Percentiles rank a stretch among this genome's conserved stretches.
These are phyloP conservation scores for Sequoia sempervirens DNA, from an alignment of 75 land plant species.

Conservation along the genomic window DNA sequence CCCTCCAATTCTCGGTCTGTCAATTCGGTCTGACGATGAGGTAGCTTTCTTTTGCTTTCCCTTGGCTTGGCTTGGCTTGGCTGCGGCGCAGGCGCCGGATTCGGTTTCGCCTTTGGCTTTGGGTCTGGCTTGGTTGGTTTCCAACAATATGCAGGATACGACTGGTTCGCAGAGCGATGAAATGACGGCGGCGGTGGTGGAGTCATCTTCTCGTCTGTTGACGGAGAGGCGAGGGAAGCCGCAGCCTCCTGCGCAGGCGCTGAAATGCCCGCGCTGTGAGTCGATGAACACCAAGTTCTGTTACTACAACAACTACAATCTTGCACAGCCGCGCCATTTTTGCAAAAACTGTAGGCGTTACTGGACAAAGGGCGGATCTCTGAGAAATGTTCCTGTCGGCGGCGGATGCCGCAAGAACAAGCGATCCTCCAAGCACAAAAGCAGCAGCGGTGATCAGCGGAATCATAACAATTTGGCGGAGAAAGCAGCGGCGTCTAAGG, in stretches of 20 bases:
- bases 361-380: constrained; percentile 21
- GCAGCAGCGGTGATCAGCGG: background rate
- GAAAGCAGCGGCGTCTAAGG: background rate
- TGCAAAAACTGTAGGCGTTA: constrained; percentile 13
- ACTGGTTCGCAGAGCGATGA: background rate
- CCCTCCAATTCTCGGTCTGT: background rate
- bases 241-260: background rate
- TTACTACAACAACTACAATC: constrained; percentile 15
- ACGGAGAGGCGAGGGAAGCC: background rate
- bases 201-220: background rate
- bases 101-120: background rate
- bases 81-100: no score
- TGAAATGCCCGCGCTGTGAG: constrained; percentile 17
- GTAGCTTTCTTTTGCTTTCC: no score
- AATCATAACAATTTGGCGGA: background rate
- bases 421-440: constrained; percentile 8
- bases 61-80: no score
- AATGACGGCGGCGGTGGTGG: background rate
- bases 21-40: background rate
- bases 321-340: constrained; percentile 10
- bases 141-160: background rate
- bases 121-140: background rate
- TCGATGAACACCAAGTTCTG: constrained; percentile 15
- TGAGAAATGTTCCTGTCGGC: constrained; percentile 23
- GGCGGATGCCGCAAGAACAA: constrained; percentile 16